phyloP scores from a whole-genome alignment of 345 rosid genomes.

The Atalantia buxifolia region DNA sequence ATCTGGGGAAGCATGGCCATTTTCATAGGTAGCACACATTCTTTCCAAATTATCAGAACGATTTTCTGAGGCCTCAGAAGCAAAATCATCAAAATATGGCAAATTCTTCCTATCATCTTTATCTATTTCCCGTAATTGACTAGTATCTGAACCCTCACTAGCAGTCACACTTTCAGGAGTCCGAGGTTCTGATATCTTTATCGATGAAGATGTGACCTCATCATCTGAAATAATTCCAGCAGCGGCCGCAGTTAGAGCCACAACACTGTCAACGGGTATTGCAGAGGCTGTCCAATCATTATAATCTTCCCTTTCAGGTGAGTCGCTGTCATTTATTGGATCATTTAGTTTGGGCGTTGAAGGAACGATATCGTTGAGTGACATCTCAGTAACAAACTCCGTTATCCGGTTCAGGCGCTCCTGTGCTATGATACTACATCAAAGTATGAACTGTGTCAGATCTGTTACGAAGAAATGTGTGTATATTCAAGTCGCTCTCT shows the following conservation, averaged over 20 bases:
- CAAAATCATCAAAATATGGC: constrained; percentile 52
- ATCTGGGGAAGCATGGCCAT: constrained; percentile 67
- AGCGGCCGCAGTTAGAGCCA: constrained; percentile 78
- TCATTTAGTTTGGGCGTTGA: constrained; percentile 38
- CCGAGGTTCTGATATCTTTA: constrained; percentile 48
- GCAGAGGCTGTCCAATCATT: constrained; percentile 81
- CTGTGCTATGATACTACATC: constrained; percentile 92
- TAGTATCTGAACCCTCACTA: constrained; percentile 68
- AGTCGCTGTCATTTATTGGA: constrained; percentile 33
- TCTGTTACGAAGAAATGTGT: neutral
- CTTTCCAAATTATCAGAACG: constrained; percentile 55
- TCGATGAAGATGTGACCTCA: constrained; percentile 49
- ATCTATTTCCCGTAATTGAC: constrained; percentile 58
- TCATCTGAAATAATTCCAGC: constrained; percentile 64
- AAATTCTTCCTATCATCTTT: constrained; percentile 49
- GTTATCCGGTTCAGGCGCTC: constrained; percentile 95
- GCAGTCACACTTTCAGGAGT: constrained; percentile 61
- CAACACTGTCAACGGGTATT: constrained; percentile 68
- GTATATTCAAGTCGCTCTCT: constrained; percentile 4
- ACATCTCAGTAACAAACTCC: constrained; percentile 69
- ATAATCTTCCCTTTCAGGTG: constrained; percentile 33
- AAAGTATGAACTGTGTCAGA: constrained; percentile 22
- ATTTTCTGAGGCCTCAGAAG: constrained; percentile 64
- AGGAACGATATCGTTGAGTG: constrained; percentile 47
- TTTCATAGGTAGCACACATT: constrained; percentile 45